Conservation (phyloP, 345 rosid species). For the Iberis pinnata region DNA sequence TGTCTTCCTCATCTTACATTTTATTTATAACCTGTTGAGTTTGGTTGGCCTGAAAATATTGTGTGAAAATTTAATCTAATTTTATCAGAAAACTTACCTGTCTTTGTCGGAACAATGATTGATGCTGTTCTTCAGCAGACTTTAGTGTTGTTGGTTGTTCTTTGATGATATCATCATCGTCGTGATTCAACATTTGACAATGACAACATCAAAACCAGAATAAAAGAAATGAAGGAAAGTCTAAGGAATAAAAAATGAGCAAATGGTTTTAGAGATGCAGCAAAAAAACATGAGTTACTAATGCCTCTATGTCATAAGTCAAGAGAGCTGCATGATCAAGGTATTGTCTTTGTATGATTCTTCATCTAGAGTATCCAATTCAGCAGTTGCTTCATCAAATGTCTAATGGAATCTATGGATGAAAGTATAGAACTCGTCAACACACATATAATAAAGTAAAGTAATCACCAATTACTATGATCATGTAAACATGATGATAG, state of each 20-base stretch:
- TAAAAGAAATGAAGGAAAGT: not conserved
- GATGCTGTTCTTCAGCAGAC: constrained; percentile 55
- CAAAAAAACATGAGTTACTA: not conserved
- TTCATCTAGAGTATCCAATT: constrained; percentile 87
- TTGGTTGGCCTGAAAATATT: too few species aligned
- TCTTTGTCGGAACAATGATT: too few species aligned
- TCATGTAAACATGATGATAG: not conserved
- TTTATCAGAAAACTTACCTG: too few species aligned
- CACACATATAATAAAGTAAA: not conserved
- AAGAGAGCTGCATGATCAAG: constrained; percentile 92
- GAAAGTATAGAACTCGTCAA: constrained; percentile 8
- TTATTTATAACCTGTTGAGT: too few species aligned
- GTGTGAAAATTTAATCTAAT: too few species aligned
- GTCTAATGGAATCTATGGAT: constrained; percentile 37
- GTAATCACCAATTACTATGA: too few species aligned
- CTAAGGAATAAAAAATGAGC: too few species aligned
- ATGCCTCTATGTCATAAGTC: constrained; percentile 98
- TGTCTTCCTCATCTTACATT: too few species aligned
- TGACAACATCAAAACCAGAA: not conserved
- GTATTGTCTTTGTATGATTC: constrained; percentile 97
- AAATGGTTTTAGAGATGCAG: too few species aligned
- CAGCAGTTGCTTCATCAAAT: constrained; percentile 89
- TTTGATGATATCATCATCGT: constrained; percentile 75
- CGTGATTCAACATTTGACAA: constrained; percentile 37
- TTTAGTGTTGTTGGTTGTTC: constrained; percentile 67